Base-by-base conservation (phyloP, 768 basidiomycete genomes). In the Mycena chlorophos region DNA sequence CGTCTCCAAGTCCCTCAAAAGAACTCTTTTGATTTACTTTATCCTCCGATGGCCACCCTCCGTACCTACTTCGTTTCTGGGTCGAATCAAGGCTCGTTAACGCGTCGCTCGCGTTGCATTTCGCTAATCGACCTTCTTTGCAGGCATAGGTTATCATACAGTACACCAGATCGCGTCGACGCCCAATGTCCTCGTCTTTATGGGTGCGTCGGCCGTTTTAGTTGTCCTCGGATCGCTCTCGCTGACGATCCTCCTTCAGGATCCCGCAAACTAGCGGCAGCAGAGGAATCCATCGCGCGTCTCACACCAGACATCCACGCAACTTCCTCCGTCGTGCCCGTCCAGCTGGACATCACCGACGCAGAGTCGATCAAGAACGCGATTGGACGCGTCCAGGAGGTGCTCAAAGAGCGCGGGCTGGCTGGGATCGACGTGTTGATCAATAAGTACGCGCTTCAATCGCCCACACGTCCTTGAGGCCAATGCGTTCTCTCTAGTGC, bases 331-430 rank as follows among this genome's bases (percentile, higher is more conserved):
- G 59, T 60, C 31, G 51, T 60, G 14, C 59, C 55, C 14, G 43
- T 60, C 5, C 59, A 60, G 48, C 51, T 60, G 19, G 59, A 60
- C 42, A 53, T 60, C 51, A 56, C 55, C 19, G 59, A 60, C 29
- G 34, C 4, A n/a, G 29, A 29, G 5, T 60, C 59, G n/a, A 56
- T 60, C 31, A 54, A 30, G 1, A 28, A 22, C 2, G 59, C 59
- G 17, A 25, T 38, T 27, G 43, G 37, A 1, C 45, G 40, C 19
- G 27, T 60, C 28, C 8, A 46, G 2, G 4, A 53, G 13, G 12
- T 34, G 6, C 8, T 60, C n/a, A 26, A 47, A n/a, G 10, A 8
- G 12, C 38, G 28, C 22, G 37, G 19, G 39, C 25, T 56, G 13
- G 1, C 20, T 12, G 51, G 51, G 1, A 42, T 60, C 5, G 55